phyloP scores from a whole-genome alignment of 345 rosid species.

The Reutealis trisperma region DNA sequence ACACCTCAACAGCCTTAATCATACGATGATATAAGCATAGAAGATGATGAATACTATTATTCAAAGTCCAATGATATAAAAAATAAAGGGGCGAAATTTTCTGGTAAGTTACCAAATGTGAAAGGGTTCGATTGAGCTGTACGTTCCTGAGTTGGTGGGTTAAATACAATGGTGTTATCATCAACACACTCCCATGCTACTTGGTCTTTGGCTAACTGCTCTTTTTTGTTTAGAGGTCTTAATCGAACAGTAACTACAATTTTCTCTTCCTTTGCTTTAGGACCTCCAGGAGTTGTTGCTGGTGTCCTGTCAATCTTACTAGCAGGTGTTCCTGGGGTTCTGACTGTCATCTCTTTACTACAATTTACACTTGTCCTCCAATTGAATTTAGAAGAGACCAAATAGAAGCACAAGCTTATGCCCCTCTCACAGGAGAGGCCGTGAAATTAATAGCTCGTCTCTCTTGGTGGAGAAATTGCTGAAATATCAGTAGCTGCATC shows the following conservation, averaged over 20 bases:
- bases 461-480: background rate
- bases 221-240: slow-evolving; percentile 89
- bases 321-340: slow-evolving; percentile 85
- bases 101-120: slow-evolving; percentile 68
- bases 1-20: slow-evolving; percentile 5
- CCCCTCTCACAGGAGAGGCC: slow-evolving; percentile 16
- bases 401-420: background rate
- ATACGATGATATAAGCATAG: background rate
- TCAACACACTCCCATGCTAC: slow-evolving; percentile 94
- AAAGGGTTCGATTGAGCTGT: slow-evolving; percentile 70
- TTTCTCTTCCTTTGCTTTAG: slow-evolving; percentile 84
- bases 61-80: background rate
- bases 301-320: slow-evolving; percentile 75
- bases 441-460: background rate
- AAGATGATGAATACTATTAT: background rate
- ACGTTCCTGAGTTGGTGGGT: slow-evolving; percentile 80
- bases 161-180: slow-evolving; percentile 74
- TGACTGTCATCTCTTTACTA: slow-evolving; percentile 38
- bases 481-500: slow-evolving; percentile 11
- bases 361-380: background rate
- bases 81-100: background rate
- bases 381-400: background rate
- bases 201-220: slow-evolving; percentile 81
- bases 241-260: slow-evolving; percentile 93
- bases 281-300: slow-evolving; percentile 41